A percentile compares a stretch with the other conserved stretches of the same genome.
Evolutionary conservation across 139 green algal genomes (phyloP).

Genomic region (Eudorina sp.): DNA sequence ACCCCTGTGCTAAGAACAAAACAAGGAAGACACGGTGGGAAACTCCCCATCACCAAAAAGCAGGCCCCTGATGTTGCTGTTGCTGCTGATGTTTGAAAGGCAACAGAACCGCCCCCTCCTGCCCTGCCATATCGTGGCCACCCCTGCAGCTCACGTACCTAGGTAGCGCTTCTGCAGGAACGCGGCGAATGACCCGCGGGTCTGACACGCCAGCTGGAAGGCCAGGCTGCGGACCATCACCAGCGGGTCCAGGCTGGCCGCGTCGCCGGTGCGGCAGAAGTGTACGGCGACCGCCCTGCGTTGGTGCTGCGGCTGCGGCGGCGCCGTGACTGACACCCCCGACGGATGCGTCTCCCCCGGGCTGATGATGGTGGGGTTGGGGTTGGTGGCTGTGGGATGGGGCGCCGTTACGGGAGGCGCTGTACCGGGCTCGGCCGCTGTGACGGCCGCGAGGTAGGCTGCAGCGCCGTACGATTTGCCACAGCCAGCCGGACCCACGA

Average conservation of each 20-base stretch:
- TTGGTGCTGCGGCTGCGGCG: neutral
- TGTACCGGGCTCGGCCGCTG: no score
- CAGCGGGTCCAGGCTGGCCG: neutral
- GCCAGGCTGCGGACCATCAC: slow-evolving; percentile 21
- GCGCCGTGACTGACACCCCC: neutral
- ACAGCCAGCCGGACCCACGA: neutral
- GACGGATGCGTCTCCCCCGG: neutral
- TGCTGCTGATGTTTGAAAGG: no score
- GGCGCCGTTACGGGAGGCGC: no score
- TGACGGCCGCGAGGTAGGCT: no score
- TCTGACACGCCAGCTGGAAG: slow-evolving; percentile 20
- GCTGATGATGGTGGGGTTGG: neutral
- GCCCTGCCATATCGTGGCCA: no score
- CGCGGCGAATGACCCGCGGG: neutral
- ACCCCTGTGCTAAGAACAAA: no score
- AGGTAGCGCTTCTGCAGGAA: slow-evolving; percentile 10
- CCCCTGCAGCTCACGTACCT: no score
- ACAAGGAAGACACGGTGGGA: no score
- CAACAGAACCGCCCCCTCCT: no score
- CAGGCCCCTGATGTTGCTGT: no score
- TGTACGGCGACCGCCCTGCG: neutral
- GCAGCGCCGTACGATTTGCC: slow-evolving; percentile 10
- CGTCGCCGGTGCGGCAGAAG: slow-evolving; percentile 24
- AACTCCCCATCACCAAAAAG: no score
- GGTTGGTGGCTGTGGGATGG: neutral